phyloP scores from a whole-genome alignment of 1,284 basidiomycete species.

The Sanguinoderma infundibulare region DNA sequence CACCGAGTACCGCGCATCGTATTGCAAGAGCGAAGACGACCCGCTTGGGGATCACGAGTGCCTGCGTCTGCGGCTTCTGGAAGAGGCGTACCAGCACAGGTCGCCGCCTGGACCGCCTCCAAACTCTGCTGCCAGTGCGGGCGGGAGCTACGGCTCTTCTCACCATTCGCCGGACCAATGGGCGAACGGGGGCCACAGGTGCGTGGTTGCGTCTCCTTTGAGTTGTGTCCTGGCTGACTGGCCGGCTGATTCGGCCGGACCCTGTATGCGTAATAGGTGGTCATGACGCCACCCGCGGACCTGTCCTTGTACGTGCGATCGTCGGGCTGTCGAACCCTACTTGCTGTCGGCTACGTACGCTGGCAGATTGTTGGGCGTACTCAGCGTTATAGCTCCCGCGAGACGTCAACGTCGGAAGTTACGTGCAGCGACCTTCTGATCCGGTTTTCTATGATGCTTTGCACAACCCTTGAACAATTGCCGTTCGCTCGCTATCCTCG shows the following conservation, averaged over 20 bases:
- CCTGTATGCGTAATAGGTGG: background rate
- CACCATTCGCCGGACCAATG: conserved; percentile 16
- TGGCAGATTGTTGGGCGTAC: too few relatives aligned
- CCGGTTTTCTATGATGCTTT: too few relatives aligned
- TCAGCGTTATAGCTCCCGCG: too few relatives aligned
- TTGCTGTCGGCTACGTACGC: background rate
- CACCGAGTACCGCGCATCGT: conserved; percentile 15
- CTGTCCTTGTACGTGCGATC: background rate
- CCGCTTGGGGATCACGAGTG: conserved; percentile 19
- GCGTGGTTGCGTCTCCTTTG: background rate
- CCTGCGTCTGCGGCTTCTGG: conserved; percentile 20
- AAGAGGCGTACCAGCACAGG: conserved; percentile 19
- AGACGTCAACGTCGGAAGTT: too few relatives aligned
- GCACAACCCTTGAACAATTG: too few relatives aligned
- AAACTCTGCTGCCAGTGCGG: background rate
- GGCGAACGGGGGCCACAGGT: conserved; percentile 15
- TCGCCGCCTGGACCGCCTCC: background rate
- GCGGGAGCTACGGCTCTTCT: conserved; percentile 5
- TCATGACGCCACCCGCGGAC: background rate
- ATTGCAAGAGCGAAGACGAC: conserved; percentile 15
- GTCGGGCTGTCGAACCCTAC: background rate
- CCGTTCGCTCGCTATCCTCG: too few relatives aligned
- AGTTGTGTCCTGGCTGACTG: background rate
- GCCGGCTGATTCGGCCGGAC: too few relatives aligned
- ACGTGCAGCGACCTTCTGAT: too few relatives aligned